Evolutionary conservation across 306 rosid genomes (phyloP).

Genomic region (Psophocarpus tetragonolobus): DNA sequence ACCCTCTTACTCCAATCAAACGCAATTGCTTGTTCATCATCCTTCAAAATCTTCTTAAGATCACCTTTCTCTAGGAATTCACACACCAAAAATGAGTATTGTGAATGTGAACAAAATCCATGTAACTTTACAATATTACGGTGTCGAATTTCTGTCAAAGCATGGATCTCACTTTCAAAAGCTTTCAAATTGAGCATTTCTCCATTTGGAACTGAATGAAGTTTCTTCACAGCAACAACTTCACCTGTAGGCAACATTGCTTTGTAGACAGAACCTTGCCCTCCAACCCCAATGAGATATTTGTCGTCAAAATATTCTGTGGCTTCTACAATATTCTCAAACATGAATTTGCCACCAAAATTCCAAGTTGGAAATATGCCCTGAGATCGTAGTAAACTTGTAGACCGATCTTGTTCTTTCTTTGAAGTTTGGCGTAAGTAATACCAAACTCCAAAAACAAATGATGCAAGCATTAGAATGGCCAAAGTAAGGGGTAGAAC

Average conservation of each 20-base stretch:
- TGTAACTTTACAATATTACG: background rate
- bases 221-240: slow-evolving; percentile 18
- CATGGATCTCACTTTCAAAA: background rate
- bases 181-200: background rate
- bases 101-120: background rate
- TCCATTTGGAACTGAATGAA: background rate
- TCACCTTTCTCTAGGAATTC: background rate
- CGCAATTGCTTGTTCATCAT: background rate
- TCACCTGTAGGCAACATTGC: background rate
- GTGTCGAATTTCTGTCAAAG: background rate
- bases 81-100: background rate
- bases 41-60: background rate
- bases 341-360: background rate
- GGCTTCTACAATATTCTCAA: background rate
- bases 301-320: background rate
- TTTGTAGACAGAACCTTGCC: slow-evolving; percentile 17
- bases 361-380: background rate
- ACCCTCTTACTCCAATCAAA: background rate
- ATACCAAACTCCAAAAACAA: background rate
- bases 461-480: background rate
- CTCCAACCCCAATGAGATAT: background rate
- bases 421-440: background rate
- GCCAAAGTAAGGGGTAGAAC: background rate
- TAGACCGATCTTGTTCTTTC: background rate
- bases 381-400: background rate